phyloP scores from a whole-genome alignment of 768 basidiomycete species.

The Austroboletus eburneus region DNA sequence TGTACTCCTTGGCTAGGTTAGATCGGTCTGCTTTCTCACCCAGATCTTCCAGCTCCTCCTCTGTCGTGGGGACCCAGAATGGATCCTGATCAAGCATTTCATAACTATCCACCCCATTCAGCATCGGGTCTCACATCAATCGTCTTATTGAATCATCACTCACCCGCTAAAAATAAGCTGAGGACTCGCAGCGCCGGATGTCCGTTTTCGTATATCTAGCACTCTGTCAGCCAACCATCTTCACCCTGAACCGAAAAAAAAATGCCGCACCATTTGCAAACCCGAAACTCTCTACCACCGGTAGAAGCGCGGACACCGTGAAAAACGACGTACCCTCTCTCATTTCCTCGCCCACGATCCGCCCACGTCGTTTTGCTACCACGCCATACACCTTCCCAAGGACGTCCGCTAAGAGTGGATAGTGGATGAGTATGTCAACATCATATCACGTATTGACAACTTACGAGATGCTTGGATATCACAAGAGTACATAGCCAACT shows the following conservation, averaged over 20 bases:
- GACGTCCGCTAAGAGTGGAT: conserved; percentile 69
- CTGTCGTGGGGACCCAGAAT: conserved; percentile 97
- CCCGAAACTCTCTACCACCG: conserved; percentile 96
- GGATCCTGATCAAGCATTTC: conserved; percentile 93
- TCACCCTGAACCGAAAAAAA: neutral
- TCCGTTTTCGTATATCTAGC: conserved; percentile 90
- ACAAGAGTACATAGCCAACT: conserved; percentile 98
- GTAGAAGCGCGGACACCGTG: conserved; percentile 83
- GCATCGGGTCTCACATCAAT: conserved; percentile 1
- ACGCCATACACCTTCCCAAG: conserved; percentile 97
- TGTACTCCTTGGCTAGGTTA: conserved; percentile 91
- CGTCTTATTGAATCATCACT: conserved; percentile 21
- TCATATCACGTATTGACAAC: conserved; percentile 27
- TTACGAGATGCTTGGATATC: conserved; percentile 97
- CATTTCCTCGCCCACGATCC: conserved; percentile 97
- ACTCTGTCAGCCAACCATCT: conserved; percentile 6
- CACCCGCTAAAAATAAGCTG: conserved; percentile 96
- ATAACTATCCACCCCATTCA: conserved; percentile 50
- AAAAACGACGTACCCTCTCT: conserved; percentile 97
- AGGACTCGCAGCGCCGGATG: conserved; percentile 95
- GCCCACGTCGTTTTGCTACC: conserved; percentile 84
- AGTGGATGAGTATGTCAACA: conserved; percentile 6
- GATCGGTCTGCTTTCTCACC: conserved; percentile 93
- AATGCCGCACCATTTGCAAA: conserved; percentile 81
- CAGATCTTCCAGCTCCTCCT: conserved; percentile 94